Evolutionary conservation across 306 rosid species (phyloP).

Genomic region (Comarum palustre): DNA sequence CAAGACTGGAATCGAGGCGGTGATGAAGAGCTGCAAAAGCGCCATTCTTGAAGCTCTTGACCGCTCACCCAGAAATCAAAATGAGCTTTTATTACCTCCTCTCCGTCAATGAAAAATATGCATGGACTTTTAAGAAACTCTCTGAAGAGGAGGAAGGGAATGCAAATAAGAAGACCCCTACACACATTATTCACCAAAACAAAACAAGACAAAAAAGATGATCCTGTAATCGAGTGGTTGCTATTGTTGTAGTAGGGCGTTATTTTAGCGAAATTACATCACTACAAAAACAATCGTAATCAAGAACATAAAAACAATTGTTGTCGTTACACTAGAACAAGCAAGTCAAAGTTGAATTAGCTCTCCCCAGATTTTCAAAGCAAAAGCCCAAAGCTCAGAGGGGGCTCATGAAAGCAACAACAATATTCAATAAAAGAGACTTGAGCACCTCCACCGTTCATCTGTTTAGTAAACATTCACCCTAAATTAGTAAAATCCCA

Average conservation of each 20-base stretch:
- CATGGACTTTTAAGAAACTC: background rate
- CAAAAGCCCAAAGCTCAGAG: background rate
- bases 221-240: too few relatives aligned
- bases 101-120: too few relatives aligned
- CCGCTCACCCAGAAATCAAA: background rate
- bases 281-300: too few relatives aligned
- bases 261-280: too few relatives aligned
- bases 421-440: background rate
- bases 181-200: too few relatives aligned
- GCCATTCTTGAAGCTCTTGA: slow-evolving; percentile 25
- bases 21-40: slow-evolving; percentile 41
- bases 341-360: background rate
- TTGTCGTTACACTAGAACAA: background rate
- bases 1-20: slow-evolving; percentile 52
- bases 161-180: background rate
- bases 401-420: background rate
- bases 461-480: background rate
- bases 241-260: too few relatives aligned
- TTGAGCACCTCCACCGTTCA: background rate
- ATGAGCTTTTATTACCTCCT: background rate
- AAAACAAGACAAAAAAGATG: too few relatives aligned
- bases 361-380: background rate
- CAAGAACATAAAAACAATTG: background rate
- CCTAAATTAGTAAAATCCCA: background rate
- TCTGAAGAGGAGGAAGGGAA: background rate